Conservation (phyloP, 768 basidiomycete species). For the Tricholoma sp. region DNA sequence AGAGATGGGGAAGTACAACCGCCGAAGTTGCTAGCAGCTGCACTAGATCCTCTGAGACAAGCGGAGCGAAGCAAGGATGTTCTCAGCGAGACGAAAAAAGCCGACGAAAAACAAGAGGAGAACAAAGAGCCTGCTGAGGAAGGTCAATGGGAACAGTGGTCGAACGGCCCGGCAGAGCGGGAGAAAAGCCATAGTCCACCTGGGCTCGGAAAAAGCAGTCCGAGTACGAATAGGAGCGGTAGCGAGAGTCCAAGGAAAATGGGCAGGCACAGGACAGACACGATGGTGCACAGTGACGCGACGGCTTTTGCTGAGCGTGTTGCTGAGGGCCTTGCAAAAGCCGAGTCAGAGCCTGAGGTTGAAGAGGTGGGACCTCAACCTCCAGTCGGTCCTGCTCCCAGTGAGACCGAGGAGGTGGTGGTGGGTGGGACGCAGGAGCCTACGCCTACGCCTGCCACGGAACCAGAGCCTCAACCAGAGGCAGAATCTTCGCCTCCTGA, state of each 20-base stretch:
- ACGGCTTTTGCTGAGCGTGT: conserved; percentile 18
- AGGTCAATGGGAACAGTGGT: not conserved
- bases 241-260: conserved; percentile 38
- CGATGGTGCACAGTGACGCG: conserved; percentile 61
- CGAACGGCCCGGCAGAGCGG: conserved; percentile 5
- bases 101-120: not conserved
- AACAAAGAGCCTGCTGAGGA: conserved; percentile 1
- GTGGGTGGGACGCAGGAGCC: not conserved
- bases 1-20: conserved; percentile 25
- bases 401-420: not conserved
- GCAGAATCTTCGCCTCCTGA: not conserved
- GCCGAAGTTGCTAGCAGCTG: conserved; percentile 35
- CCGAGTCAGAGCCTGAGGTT: conserved; percentile 1
- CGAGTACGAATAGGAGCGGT: conserved; percentile 34
- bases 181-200: conserved; percentile 19
- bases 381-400: not conserved
- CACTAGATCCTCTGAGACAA: conserved; percentile 25
- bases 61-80: not conserved
- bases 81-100: not conserved
- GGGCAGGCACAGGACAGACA: conserved; percentile 62
- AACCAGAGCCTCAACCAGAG: not conserved
- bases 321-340: conserved; percentile 25
- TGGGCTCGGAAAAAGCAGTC: conserved; percentile 16
- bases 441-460: not conserved
- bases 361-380: not conserved